These are phyloP conservation scores for Alternaria brassicae DNA, from an alignment of 2,329 filamentous ascomycete genomes.

Conservation along the genomic window DNA sequence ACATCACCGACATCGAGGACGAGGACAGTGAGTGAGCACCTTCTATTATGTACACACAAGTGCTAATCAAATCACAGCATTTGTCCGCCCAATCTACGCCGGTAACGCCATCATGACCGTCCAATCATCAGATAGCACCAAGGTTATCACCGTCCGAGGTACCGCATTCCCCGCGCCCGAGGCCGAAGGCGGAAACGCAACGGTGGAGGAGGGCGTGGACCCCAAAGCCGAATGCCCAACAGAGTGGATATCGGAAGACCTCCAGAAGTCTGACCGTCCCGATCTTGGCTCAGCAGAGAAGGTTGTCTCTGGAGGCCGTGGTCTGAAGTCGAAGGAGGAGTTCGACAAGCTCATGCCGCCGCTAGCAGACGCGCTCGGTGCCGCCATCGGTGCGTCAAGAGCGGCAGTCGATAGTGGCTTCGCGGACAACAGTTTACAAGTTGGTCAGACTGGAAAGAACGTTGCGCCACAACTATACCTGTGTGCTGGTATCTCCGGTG, in stretches of 20 bases:
- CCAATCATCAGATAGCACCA: conserved; percentile 83
- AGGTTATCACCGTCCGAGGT: conserved; percentile 89
- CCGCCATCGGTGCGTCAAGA: conserved; percentile 93
- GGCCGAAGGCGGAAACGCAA: conserved; percentile 73
- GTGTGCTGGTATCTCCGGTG: conserved; percentile 93
- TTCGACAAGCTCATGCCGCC: conserved; percentile 94
- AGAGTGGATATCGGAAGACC: conserved; percentile 93
- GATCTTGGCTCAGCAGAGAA: conserved; percentile 88
- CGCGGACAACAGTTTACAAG: conserved; percentile 97
- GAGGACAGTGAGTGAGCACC: conserved; percentile 73
- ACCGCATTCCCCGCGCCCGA: conserved; percentile 85
- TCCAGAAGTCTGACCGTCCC: conserved; percentile 91
- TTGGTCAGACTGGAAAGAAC: conserved; percentile 98
- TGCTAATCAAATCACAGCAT: conserved; percentile 59
- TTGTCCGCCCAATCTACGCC: conserved; percentile 95
- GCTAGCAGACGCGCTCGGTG: conserved; percentile 88
- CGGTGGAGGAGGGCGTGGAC: conserved; percentile 82
- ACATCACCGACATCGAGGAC: conserved; percentile 84
- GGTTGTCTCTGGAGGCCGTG: conserved; percentile 92
- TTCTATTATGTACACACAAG: not conserved
- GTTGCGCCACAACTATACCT: conserved; percentile 95
- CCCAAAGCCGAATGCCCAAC: conserved; percentile 75
- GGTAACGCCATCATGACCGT: conserved; percentile 97
- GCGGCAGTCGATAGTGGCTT: conserved; percentile 97
- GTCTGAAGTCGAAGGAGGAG: conserved; percentile 96